These are phyloP conservation scores for Ramalina intermedia DNA, from an alignment of 495 filamentous ascomycete genomes.

Conservation along the genomic window DNA sequence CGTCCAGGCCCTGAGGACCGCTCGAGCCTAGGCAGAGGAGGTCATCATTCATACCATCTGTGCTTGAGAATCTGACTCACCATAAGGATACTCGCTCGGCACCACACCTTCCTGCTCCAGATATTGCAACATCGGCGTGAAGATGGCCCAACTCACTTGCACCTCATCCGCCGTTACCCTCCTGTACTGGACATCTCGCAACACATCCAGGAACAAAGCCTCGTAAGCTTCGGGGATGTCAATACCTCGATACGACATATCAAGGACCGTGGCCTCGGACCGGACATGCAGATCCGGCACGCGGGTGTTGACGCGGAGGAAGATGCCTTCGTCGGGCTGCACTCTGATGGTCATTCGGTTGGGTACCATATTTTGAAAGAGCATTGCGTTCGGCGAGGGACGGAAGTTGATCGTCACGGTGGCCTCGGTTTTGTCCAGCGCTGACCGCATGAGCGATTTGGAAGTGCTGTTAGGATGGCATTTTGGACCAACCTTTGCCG, in stretches of 20 bases:
- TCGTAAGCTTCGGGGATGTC: conserved; percentile 86
- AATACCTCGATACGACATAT: conserved; percentile 66
- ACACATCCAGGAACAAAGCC: conserved; percentile 64
- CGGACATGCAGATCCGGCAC: conserved; percentile 70
- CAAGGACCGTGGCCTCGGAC: conserved; percentile 72
- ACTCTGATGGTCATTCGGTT: conserved; percentile 82
- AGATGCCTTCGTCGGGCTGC: conserved; percentile 75
- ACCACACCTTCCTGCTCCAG: conserved; percentile 72
- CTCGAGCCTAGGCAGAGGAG: conserved; percentile 6
- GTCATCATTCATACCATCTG: neutral
- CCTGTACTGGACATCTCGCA: conserved; percentile 79
- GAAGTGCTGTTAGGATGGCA: neutral
- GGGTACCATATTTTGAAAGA: conserved; percentile 72
- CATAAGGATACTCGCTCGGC: conserved; percentile 80
- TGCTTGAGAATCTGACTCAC: conserved; percentile 30
- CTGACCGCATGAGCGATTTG: conserved; percentile 15
- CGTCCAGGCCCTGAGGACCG: conserved; percentile 12
- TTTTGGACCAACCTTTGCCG: conserved; percentile 40
- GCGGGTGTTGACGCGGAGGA: conserved; percentile 87
- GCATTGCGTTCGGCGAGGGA: conserved; percentile 61
- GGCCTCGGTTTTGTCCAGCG: conserved; percentile 77
- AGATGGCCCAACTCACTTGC: conserved; percentile 75
- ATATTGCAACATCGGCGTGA: conserved; percentile 68
- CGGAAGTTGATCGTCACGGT: conserved; percentile 83
- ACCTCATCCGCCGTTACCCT: conserved; percentile 78